Base-by-base conservation (phyloP, 805 yeast species). In the Wickerhamomyces chaumierensis region DNA sequence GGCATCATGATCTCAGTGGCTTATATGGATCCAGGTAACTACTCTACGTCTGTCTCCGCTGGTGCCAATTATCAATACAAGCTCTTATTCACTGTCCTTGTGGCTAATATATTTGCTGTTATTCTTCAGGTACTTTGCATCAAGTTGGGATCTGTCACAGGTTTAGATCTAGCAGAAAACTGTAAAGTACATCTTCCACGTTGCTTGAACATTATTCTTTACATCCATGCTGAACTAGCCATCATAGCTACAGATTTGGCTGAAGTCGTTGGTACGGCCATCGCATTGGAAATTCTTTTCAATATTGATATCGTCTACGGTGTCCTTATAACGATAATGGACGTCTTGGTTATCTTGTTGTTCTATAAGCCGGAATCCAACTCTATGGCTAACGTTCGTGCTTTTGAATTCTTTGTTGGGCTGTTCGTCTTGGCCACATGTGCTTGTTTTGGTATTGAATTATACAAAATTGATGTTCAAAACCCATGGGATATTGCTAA, bases 211-310 rank as follows among this genome's bases (percentile, higher is more conserved):
- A 40, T 76, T 11, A 42, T 68, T 6, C 61, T 86, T 4, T 87
- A 86, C 54, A 54, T 73, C 2, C 68, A 82, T 48, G 86, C 95
- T 0, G 95, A 87, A 51, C 49, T 84, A 18, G 95, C 95, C 3
- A 87, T 87, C 44, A 79, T 87, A 28, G 94, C 95, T 9, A 87
- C 96, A 0, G 96, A 87, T 56, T 62, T 87, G 49, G 96, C 96
- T 1, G 96, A 87, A 57, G 95, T 87, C 11, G 90, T 87, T 7
- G 96, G 96, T 2, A 81, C 95, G 3, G 95, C 95, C 11, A 83
- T 87, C 36, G 76, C 95, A 0, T 65, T 87, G 37, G 78, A 84
- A 47, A 84, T 87, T 42, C 57, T 87, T 20, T 78, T 87, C 49
- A 67, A 71, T 2, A 73, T 87, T 11, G 95, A 95, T 1, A 63